These are phyloP conservation scores for Fonsecaea pugnacius DNA, from an alignment of 2,329 filamentous ascomycete genomes.

Conservation along the genomic window DNA sequence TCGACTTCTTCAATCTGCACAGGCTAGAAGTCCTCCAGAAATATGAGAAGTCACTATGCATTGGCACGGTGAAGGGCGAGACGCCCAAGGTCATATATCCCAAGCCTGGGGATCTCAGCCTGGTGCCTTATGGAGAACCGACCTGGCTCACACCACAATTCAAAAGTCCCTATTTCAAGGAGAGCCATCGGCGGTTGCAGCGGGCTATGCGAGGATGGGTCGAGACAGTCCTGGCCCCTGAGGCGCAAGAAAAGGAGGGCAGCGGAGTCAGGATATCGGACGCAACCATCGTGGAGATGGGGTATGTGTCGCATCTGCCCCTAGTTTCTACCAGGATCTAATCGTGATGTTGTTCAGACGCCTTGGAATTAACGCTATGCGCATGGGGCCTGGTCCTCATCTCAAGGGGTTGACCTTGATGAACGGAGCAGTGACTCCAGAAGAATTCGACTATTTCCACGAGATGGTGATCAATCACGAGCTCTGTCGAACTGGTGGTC, in stretches of 20 bases:
- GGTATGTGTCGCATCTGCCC: slow-evolving; percentile 4
- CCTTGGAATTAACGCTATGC: slow-evolving; percentile 34
- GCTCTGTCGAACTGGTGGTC: slow-evolving; percentile 65
- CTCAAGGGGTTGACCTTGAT: slow-evolving; percentile 27
- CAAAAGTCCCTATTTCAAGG: slow-evolving; percentile 54
- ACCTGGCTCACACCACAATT: slow-evolving; percentile 78
- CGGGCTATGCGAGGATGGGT: slow-evolving; percentile 34
- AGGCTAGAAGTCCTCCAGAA: slow-evolving; percentile 83
- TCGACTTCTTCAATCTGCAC: slow-evolving; percentile 74
- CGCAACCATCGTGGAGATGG: slow-evolving; percentile 27
- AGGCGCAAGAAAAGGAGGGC: slow-evolving; percentile 34
- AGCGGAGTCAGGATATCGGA: slow-evolving; percentile 27
- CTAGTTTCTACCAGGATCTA: neutral
- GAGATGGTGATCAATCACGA: slow-evolving; percentile 71
- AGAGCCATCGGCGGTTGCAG: slow-evolving; percentile 33
- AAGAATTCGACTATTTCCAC: slow-evolving; percentile 74
- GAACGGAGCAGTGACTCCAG: slow-evolving; percentile 40
- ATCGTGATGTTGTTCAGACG: slow-evolving; percentile 10
- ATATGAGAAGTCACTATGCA: slow-evolving; percentile 67
- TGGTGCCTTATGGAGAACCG: slow-evolving; percentile 82
- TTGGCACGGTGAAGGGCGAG: slow-evolving; percentile 76
- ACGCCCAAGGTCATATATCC: slow-evolving; percentile 73
- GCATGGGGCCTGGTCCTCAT: slow-evolving; percentile 33
- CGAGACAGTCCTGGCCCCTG: slow-evolving; percentile 26
- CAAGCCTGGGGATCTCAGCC: slow-evolving; percentile 70